Conservation (phyloP, 495 filamentous ascomycete species). For the Wilcoxina mikolae region DNA sequence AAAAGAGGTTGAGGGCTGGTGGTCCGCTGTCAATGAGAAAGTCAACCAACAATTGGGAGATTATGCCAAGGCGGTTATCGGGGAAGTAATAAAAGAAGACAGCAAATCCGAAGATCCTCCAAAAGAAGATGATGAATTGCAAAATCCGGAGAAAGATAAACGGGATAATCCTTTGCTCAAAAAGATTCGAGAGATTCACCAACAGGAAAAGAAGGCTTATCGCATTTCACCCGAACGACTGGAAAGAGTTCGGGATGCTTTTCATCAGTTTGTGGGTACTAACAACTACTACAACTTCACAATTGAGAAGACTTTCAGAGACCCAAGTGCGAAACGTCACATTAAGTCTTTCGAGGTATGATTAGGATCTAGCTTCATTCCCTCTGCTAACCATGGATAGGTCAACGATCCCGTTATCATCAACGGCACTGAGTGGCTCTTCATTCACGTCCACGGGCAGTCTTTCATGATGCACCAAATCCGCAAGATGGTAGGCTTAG, state of each 20-base stretch:
- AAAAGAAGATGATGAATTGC: neutral
- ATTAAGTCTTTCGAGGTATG: slow-evolving; percentile 80
- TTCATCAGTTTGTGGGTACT: slow-evolving; percentile 63
- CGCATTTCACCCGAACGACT: slow-evolving; percentile 59
- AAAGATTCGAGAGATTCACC: slow-evolving; percentile 60
- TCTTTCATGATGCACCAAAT: slow-evolving; percentile 99
- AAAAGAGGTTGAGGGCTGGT: slow-evolving; percentile 62
- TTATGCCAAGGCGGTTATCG: slow-evolving; percentile 12
- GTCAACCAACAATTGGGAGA: slow-evolving; percentile 51
- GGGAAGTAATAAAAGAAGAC: slow-evolving; percentile 29
- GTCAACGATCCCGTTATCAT: slow-evolving; percentile 59
- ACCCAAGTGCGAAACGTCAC: slow-evolving; percentile 67
- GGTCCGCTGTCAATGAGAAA: slow-evolving; percentile 62
- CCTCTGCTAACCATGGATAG: slow-evolving; percentile 3
- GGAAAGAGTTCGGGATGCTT: slow-evolving; percentile 51
- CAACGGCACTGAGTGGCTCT: slow-evolving; percentile 85
- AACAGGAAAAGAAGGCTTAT: slow-evolving; percentile 63
- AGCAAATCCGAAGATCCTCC: slow-evolving; percentile 28
- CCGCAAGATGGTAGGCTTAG: slow-evolving; percentile 96
- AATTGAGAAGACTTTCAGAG: slow-evolving; percentile 61
- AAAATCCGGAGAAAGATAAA: slow-evolving; percentile 11
- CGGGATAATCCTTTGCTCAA: slow-evolving; percentile 35
- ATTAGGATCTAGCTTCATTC: slow-evolving; percentile 20
- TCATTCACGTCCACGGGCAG: slow-evolving; percentile 88
- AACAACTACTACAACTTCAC: slow-evolving; percentile 94